Evolutionary conservation across 805 yeast species (phyloP).

Genomic region (Myxozyma udenii): DNA sequence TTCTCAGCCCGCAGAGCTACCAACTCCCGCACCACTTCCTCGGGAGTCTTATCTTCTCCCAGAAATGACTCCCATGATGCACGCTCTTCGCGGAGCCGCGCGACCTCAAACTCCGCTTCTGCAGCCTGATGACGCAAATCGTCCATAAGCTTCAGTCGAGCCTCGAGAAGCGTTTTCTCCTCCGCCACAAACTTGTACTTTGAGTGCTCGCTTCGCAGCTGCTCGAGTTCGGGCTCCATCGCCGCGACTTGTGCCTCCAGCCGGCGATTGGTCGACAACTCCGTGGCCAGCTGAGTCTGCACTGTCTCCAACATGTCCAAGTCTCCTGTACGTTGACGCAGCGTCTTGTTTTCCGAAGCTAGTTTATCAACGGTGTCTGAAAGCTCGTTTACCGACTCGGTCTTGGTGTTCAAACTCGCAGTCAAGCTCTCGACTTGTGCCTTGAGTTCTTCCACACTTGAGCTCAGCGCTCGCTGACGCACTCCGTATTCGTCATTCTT

Average conservation of each 20-base stretch:
- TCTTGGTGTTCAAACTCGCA: conserved; percentile 24
- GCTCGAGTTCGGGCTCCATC: conserved; percentile 52
- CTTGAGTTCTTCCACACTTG: conserved; percentile 36
- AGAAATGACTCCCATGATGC: conserved; percentile 49
- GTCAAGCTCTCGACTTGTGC: conserved; percentile 34
- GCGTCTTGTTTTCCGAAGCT: conserved; percentile 25
- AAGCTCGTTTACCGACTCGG: conserved; percentile 34
- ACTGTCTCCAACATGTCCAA: conserved; percentile 13
- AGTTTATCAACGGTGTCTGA: conserved; percentile 37
- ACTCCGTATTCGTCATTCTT: conserved; percentile 26
- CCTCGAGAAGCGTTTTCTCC: conserved; percentile 48
- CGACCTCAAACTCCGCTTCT: conserved; percentile 50
- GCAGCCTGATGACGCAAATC: conserved; percentile 47
- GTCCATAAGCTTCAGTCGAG: conserved; percentile 43
- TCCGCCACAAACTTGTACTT: conserved; percentile 54
- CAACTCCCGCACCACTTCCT: conserved; percentile 43
- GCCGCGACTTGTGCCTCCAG: conserved; percentile 53
- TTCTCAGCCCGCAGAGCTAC: conserved; percentile 39
- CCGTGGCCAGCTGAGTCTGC: conserved; percentile 35
- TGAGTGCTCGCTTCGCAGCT: conserved; percentile 47
- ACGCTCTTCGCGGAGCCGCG: conserved; percentile 48
- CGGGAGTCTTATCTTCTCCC: conserved; percentile 41
- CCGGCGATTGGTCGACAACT: conserved; percentile 46
- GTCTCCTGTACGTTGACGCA: conserved; percentile 11
- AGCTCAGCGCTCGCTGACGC: conserved; percentile 29